These are phyloP conservation scores for Amborella trichopoda DNA, from an alignment of 164 flowering plant genomes.

Conservation along the genomic window DNA sequence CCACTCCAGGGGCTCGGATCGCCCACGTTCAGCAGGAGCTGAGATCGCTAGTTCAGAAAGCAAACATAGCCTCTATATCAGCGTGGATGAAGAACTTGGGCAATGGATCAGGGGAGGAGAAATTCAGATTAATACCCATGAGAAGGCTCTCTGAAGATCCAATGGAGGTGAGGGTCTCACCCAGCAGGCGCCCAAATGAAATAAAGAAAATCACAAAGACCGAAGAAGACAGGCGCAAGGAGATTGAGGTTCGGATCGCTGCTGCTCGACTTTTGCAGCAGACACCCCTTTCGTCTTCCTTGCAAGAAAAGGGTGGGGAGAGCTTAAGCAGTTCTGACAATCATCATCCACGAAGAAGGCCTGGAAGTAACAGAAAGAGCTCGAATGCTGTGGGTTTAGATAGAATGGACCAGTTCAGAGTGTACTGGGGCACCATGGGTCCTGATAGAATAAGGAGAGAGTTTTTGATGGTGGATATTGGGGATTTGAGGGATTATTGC, in stretches of 20 bases:
- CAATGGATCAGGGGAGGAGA: constrained; percentile 64
- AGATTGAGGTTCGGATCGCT: constrained; percentile 95
- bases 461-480: constrained; percentile 41
- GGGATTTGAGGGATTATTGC: constrained; percentile 45
- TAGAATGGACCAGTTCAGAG: constrained; percentile 51
- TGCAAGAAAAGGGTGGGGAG: not conserved
- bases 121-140: constrained; percentile 72
- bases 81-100: constrained; percentile 89
- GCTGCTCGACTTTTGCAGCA: constrained; percentile 95
- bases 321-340: too few species aligned
- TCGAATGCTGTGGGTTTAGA: constrained; percentile 49
- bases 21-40: constrained; percentile 61
- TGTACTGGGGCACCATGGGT: constrained; percentile 70
- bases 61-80: constrained; percentile 66
- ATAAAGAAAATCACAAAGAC: constrained; percentile 95
- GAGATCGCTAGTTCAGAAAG: constrained; percentile 50
- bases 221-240: constrained; percentile 80
- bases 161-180: constrained; percentile 65
- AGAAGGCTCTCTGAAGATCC: constrained; percentile 75
- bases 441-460: constrained; percentile 43
- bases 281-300: constrained; percentile 14
- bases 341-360: too few species aligned
- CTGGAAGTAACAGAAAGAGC: constrained; percentile 33
- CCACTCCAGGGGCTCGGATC: constrained; percentile 46
- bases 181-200: constrained; percentile 73